A percentile compares a stretch with the other conserved stretches of the same genome.
These are phyloP conservation scores for Dicorynia guianensis DNA, from an alignment of 306 rosid species.

Conservation along the genomic window DNA sequence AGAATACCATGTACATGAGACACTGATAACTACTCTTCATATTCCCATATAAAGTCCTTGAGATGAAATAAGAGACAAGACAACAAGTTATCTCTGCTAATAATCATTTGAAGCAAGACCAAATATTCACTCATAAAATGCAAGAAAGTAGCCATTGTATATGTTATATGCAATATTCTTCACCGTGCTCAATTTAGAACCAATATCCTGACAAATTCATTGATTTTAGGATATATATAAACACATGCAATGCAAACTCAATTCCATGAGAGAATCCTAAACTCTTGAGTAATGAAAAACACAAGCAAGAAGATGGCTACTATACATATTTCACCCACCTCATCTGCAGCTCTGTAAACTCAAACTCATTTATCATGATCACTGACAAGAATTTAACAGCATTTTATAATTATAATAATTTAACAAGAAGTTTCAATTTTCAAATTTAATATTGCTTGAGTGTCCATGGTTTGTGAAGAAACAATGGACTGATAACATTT, in stretches of 20 bases:
- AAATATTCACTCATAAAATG: too few species aligned
- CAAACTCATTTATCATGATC: not conserved
- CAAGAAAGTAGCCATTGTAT: too few species aligned
- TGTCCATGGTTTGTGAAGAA: conserved; percentile 7
- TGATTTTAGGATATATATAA: not conserved
- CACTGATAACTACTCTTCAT: not conserved
- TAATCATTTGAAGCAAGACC: not conserved
- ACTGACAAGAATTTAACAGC: not conserved
- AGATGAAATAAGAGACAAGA: not conserved
- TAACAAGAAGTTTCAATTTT: not conserved
- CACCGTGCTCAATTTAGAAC: too few species aligned
- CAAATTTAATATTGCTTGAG: not conserved
- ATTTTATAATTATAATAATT: not conserved
- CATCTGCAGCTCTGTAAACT: not conserved
- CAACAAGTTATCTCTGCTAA: not conserved
- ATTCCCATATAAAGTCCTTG: not conserved
- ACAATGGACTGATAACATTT: not conserved
- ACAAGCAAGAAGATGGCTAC: not conserved
- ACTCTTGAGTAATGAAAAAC: not conserved
- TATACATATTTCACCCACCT: conserved; percentile 11
- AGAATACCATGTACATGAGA: not conserved
- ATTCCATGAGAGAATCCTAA: conserved; percentile 1
- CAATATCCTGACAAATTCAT: not conserved
- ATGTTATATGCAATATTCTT: too few species aligned
- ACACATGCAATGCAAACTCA: not conserved